Percentiles rank a stretch among this genome's conserved stretches.
Conservation (phyloP, 805 yeast genomes). For the Brettanomyces naardenensis region DNA sequence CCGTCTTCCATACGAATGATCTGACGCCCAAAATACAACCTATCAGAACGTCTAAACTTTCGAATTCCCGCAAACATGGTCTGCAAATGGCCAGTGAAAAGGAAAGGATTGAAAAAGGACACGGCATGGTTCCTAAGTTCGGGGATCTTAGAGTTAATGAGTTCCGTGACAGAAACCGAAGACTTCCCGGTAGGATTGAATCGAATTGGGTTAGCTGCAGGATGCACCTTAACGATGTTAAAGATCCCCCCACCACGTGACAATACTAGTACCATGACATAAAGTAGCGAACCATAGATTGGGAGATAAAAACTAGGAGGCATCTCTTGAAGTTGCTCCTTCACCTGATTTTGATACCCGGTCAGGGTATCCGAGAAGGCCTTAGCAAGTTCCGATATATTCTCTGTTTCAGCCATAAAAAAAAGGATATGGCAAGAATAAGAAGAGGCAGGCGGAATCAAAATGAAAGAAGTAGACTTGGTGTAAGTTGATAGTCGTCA, state of each 20-base stretch:
- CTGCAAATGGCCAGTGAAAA: slow-evolving; percentile 71
- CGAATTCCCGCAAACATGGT: slow-evolving; percentile 60
- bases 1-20: slow-evolving; percentile 52
- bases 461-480: no score
- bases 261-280: slow-evolving; percentile 6
- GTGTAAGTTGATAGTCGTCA: no score
- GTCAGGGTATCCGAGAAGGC: neutral
- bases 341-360: neutral
- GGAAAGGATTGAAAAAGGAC: slow-evolving; percentile 52
- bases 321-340: neutral
- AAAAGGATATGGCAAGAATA: no score
- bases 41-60: slow-evolving; percentile 41
- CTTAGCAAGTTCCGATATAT: neutral
- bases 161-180: slow-evolving; percentile 10
- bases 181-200: slow-evolving; percentile 6
- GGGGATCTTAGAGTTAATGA: slow-evolving; percentile 25
- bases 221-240: slow-evolving; percentile 7
- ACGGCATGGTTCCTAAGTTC: slow-evolving; percentile 39
- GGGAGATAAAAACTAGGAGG: neutral
- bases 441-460: no score
- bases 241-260: slow-evolving; percentile 1
- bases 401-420: no score
- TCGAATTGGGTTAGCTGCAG: slow-evolving; percentile 9
- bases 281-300: slow-evolving; percentile 2
- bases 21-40: slow-evolving; percentile 69